Evolutionary conservation across 495 filamentous ascomycete genomes (phyloP).

Genomic region (Podospora tetraspora): DNA sequence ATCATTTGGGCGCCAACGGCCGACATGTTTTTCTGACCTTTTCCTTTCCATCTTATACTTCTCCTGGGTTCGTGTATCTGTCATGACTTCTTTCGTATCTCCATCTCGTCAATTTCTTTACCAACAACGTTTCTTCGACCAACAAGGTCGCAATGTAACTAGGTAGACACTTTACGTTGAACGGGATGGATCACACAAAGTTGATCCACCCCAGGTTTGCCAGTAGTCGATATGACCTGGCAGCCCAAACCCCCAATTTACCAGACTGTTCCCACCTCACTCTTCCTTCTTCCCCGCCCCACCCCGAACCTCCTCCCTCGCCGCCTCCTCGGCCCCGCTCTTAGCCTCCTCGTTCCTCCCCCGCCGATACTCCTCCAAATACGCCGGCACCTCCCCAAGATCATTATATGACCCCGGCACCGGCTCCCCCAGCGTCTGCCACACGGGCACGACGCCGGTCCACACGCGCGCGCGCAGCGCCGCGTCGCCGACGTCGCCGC

Average conservation of each 20-base stretch:
- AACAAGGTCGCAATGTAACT: neutral
- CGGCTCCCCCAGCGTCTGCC: conserved; percentile 60
- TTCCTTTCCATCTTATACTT: neutral
- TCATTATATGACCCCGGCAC: conserved; percentile 58
- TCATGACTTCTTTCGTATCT: neutral
- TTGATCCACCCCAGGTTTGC: too few species aligned
- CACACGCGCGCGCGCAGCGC: conserved; percentile 59
- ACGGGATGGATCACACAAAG: neutral
- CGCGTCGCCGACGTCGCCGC: conserved; percentile 58
- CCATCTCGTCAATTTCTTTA: neutral
- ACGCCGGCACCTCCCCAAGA: conserved; percentile 55
- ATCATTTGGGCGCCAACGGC: conserved; percentile 2
- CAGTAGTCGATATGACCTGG: neutral
- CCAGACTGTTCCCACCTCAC: neutral
- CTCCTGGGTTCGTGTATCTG: neutral
- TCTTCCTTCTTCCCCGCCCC: conserved; percentile 14
- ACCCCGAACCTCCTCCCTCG: too few species aligned
- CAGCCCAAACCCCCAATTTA: neutral
- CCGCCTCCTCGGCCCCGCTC: conserved; percentile 49
- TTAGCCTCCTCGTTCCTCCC: conserved; percentile 50
- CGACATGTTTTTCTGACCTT: neutral
- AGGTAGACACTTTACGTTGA: neutral
- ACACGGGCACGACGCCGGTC: conserved; percentile 81
- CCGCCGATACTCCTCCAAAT: conserved; percentile 54
- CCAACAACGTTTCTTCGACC: neutral